Evolutionary conservation across 805 yeast species (phyloP).

Genomic region (Wickerhamiella hasegawae): DNA sequence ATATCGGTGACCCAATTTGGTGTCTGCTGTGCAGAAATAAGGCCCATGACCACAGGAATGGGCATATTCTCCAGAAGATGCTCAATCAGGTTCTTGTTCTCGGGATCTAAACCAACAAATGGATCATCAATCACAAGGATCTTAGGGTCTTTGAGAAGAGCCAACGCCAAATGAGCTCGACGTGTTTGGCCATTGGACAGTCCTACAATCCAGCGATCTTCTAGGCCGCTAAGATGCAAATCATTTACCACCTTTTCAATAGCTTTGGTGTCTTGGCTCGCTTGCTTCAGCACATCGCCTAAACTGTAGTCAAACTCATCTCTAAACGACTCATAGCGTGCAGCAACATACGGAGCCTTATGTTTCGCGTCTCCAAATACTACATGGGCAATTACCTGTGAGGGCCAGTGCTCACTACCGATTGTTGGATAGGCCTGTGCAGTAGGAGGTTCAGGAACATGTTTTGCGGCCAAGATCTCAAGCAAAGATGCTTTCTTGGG

Average conservation of each 20-base stretch:
- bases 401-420: slow-evolving; percentile 28
- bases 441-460: slow-evolving; percentile 34
- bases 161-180: slow-evolving; percentile 71
- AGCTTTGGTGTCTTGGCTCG: slow-evolving; percentile 28
- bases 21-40: slow-evolving; percentile 55
- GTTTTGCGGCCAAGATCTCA: slow-evolving; percentile 39
- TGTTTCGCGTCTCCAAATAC: slow-evolving; percentile 29
- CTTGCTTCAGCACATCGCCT: slow-evolving; percentile 35
- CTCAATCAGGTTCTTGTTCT: slow-evolving; percentile 46
- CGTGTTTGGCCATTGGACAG: slow-evolving; percentile 89
- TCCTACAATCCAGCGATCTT: slow-evolving; percentile 67
- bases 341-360: slow-evolving; percentile 56
- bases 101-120: slow-evolving; percentile 77
- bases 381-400: slow-evolving; percentile 29
- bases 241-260: slow-evolving; percentile 29
- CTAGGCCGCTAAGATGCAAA: slow-evolving; percentile 40
- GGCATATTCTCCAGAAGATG: slow-evolving; percentile 30
- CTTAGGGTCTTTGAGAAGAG: slow-evolving; percentile 48
- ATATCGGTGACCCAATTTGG: slow-evolving; percentile 73
- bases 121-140: slow-evolving; percentile 77
- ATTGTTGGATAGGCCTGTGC: slow-evolving; percentile 42
- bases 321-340: slow-evolving; percentile 75
- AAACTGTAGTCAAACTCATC: slow-evolving; percentile 72
- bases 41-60: slow-evolving; percentile 47
- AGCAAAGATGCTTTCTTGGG: slow-evolving; percentile 39